Evolutionary conservation across 352 stramenopile species (phyloP), one percentile per base, ranked within the genome.

Genomic region (Phytophthora syringae): DNA sequence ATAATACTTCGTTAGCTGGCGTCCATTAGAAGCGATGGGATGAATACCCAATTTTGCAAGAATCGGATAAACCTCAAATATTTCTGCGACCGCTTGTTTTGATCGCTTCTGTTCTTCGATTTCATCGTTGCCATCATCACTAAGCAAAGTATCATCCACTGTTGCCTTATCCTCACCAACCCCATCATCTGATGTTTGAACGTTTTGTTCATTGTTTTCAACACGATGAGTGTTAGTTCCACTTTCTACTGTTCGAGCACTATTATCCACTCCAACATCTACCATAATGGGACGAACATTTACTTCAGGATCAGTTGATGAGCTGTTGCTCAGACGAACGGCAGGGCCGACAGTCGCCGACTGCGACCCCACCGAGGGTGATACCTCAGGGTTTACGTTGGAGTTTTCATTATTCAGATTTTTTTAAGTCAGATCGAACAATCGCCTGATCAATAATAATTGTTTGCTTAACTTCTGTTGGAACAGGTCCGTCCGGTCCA

Each of bases 41-140:
- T 60, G 40, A 52, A 60, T 52, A 47, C 52, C 2, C 20, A 60
- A 27, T 36, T 60, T 10, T 18, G 52, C 28, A 47, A 60, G 52
- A 60, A 60, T 60, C 10, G 25, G 39, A 60, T 60, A 60, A 60
- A 60, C 28, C 32, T 60, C 52, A 60, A 44, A 51, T 52, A 60
- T 50, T 36, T 60, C 39, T 10, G 16, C 52, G 42, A 51, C 52
- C 24, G 28, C 18, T 60, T 60, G 5, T 25, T 49, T 58, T 12
- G 21, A 30, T 52, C 13, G 18, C 7, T 48, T 62, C 40, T 49
- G 27, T 27, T 10, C 52, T 52, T 44, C 28, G 40, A 34, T 39
- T 39, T 39, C 32, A 16, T 39, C 32, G 32, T 16, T 39, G 32
- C 12, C 12, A 13, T 39, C 32, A 39, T 39, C 32, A 39, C 32